Conservation (phyloP, 108 stramenopile genomes). For the Hondaea fermentalgiana region DNA sequence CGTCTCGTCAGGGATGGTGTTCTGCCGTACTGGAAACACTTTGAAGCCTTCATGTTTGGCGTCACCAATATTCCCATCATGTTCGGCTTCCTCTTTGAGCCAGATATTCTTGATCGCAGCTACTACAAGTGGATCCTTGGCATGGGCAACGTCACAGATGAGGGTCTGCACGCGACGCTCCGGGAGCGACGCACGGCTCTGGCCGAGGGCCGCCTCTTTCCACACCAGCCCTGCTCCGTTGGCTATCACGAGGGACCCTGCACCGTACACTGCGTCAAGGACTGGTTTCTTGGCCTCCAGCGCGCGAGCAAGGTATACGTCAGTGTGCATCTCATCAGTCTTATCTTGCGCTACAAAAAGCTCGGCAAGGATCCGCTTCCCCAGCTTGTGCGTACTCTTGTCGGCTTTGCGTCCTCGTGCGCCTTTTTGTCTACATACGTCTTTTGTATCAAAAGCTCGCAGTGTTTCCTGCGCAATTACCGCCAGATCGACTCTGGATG, state of each 20-base stretch:
- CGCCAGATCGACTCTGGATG: background rate
- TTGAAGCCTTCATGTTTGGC: background rate
- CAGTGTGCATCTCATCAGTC: background rate
- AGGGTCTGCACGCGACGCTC: background rate
- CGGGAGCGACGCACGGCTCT: background rate
- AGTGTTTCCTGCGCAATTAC: background rate
- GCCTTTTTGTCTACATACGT: slow-evolving; percentile 16
- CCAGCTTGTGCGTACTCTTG: background rate
- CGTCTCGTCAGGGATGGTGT: background rate
- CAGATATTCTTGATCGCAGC: background rate
- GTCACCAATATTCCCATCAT: slow-evolving; percentile 4
- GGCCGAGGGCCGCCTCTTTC: background rate
- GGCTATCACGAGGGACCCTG: slow-evolving; percentile 3
- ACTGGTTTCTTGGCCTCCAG: background rate
- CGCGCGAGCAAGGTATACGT: background rate
- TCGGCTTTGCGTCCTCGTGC: background rate
- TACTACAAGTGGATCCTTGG: slow-evolving; percentile 7
- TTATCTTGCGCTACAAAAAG: background rate
- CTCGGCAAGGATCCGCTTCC: background rate
- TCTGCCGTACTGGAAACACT: background rate
- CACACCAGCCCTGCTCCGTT: background rate
- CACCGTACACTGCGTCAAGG: background rate
- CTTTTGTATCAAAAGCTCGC: background rate
- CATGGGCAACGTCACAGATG: background rate
- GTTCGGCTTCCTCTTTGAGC: background rate